Evolutionary conservation across 441 rosid genomes (phyloP), one percentile per base, ranked within the genome.

Genomic region (Pelargonium australe): DNA sequence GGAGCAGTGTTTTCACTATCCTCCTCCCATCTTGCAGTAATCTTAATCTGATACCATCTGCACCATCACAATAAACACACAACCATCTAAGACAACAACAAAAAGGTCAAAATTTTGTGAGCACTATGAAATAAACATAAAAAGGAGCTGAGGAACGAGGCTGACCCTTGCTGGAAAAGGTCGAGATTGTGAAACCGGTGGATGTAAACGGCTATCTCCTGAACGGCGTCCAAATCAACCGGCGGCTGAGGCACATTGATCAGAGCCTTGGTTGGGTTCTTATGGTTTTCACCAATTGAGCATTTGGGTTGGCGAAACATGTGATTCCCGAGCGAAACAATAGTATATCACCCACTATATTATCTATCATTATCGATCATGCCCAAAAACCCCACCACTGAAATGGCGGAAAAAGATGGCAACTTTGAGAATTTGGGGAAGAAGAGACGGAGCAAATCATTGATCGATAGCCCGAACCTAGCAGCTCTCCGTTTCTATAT

Each of bases 11-110:
- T 19, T 17, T 19, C 63, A 57, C 63, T 57, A n/a, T 19, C 63
- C 63, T 57, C 63, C 28, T 57, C 63, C 63, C 63, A 57, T 7
- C 63, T 16, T 57, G 63, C 28, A 7, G 63, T 16, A 8, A 57
- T 9, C 63, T 57, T 57, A 17, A 57, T 57, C 63, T 57, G 63
- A 57, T 57, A 57, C 63, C 63, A 57, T 57, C 63, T 57, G 63
- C 25, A 55, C 3, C 23, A 55, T 16, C 61, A 57, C 63, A 57
- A 1, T 7, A 17, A 57, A 17, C 28, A 57, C 28, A 57, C 41
- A 57, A 57, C 9, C 61, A 53, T n/a, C 9, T 2, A 57, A 37
- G 41, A 19, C 2, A 10, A 57, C n/a, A 57, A 57, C 28, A n/a
- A 17, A 7, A 10, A 16, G 20, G 25, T 4, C 11, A 55, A 6